Percentiles rank a stretch among this genome's conserved stretches.
Conservation (phyloP, 805 yeast species). For the Wickerhamiella slavikovae region DNA sequence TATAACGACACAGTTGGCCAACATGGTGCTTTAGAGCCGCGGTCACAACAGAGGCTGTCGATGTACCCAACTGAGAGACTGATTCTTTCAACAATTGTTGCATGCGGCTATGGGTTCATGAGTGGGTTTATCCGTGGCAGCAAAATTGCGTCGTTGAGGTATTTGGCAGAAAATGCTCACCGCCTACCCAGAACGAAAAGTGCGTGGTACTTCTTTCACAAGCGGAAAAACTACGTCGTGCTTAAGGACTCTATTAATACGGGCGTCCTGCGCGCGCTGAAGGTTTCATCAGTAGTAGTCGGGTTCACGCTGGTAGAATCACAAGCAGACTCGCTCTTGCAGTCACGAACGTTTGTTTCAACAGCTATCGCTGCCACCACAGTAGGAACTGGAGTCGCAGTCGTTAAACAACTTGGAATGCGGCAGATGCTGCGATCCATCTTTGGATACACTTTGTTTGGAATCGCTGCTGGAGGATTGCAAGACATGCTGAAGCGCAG, state of each 20-base stretch:
- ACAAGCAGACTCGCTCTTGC: constrained; percentile 30
- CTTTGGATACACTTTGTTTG: constrained; percentile 35
- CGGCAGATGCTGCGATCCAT: constrained; percentile 16
- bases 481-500: constrained; percentile 42
- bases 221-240: constrained; percentile 60
- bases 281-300: constrained; percentile 26
- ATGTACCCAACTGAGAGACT: constrained; percentile 5
- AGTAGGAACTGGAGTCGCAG: constrained; percentile 33
- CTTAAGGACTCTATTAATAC: constrained; percentile 30
- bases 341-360: constrained; percentile 36
- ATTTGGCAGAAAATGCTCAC: constrained; percentile 64
- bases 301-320: constrained; percentile 44
- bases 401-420: constrained; percentile 17
- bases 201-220: constrained; percentile 80
- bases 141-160: constrained; percentile 32
- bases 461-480: constrained; percentile 37
- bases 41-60: constrained; percentile 1
- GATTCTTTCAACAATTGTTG: constrained; percentile 6
- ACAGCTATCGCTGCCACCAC: constrained; percentile 38
- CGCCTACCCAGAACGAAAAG: constrained; percentile 56
- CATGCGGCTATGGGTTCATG: constrained; percentile 13
- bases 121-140: constrained; percentile 43
- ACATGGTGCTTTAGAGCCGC: no score
- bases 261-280: constrained; percentile 26
- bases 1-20: no score